Conservation (phyloP, 1,284 basidiomycete species). For the Cutaneotrichosporon daszewskae region DNA sequence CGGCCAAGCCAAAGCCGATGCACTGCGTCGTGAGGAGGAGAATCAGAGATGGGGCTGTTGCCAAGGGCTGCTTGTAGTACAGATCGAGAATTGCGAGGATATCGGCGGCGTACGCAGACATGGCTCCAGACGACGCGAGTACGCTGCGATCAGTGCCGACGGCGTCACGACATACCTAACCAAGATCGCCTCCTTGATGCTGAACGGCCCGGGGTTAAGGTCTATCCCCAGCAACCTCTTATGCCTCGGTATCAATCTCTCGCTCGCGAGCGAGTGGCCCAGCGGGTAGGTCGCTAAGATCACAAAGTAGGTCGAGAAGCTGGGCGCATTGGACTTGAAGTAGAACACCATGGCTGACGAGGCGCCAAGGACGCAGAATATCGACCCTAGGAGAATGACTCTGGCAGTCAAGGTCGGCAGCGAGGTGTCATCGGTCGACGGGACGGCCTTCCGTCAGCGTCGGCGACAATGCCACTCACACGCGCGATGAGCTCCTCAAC, state of each 20-base stretch:
- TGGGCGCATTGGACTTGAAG: constrained; percentile 51
- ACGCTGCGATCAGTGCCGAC: constrained; percentile 38
- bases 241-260: constrained; percentile 26
- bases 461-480: constrained; percentile 18
- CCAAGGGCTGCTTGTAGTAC: constrained; percentile 47
- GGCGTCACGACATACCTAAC: constrained; percentile 28
- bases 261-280: constrained; percentile 44
- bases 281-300: constrained; percentile 52
- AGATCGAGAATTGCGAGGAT: constrained; percentile 50
- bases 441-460: constrained; percentile 45
- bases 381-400: constrained; percentile 51
- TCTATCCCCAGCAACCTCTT: constrained; percentile 36
- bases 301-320: constrained; percentile 54
- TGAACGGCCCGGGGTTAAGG: constrained; percentile 52
- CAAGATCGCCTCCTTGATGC: constrained; percentile 49
- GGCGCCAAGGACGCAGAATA: constrained; percentile 54
- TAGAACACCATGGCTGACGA: constrained; percentile 50
- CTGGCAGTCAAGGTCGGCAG: constrained; percentile 53
- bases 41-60: constrained; percentile 49
- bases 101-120: constrained; percentile 48
- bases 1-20: constrained; percentile 53
- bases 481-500: constrained; percentile 35
- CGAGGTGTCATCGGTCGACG: constrained; percentile 53
- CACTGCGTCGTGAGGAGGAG: constrained; percentile 54
- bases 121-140: constrained; percentile 49